Evolutionary conservation across 305 asterid genomes (phyloP).

Genomic region (Fraxinus xanthoxyloides): DNA sequence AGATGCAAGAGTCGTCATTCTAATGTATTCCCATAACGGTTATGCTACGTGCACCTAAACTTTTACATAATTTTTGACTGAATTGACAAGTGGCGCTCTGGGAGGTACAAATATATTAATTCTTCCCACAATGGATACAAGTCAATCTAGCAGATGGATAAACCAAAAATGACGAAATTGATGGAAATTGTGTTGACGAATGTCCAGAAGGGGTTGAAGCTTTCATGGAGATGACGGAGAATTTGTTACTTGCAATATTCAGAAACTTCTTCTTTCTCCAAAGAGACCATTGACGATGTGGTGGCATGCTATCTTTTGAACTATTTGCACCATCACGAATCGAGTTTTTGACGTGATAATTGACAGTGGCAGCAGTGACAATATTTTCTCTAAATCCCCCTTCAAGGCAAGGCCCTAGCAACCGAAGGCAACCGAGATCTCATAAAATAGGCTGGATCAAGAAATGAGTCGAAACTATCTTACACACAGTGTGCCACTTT

Average conservation of each 20-base stretch:
- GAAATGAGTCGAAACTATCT: neutral
- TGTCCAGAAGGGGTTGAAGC: neutral
- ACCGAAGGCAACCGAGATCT: neutral
- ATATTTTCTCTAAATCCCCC: no score
- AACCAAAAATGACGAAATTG: neutral
- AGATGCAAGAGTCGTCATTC: no score
- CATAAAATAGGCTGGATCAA: neutral
- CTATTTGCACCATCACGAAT: neutral
- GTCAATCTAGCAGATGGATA: neutral
- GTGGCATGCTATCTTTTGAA: neutral
- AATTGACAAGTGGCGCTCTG: no score
- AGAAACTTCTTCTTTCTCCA: neutral
- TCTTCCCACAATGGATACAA: neutral
- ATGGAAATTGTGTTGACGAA: neutral
- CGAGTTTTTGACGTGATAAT: no score
- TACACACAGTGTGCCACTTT: no score
- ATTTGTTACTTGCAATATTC: neutral
- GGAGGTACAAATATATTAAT: no score
- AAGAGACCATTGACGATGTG: neutral
- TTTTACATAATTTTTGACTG: no score
- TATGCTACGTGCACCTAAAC: no score
- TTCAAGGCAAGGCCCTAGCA: no score
- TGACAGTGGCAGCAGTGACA: no score
- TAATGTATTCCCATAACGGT: no score
- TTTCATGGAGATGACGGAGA: neutral